phyloP scores from a whole-genome alignment of 495 filamentous ascomycete genomes.

The Podospora tetraspora region DNA sequence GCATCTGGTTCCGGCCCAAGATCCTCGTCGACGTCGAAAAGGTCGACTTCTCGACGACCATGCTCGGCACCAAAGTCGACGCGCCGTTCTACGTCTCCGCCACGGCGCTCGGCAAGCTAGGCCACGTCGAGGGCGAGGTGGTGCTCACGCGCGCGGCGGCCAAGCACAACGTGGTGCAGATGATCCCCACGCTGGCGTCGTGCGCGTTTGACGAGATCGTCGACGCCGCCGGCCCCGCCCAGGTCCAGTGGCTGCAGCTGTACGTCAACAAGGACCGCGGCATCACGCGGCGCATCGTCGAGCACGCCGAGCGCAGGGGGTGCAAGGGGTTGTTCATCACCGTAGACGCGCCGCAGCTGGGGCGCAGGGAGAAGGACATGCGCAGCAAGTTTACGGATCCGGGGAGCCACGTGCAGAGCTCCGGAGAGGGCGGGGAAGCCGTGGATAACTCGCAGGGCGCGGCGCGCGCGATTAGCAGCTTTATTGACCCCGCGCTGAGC shows the following conservation, averaged over 20 bases:
- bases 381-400: constrained; percentile 83
- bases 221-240: constrained; percentile 72
- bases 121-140: constrained; percentile 83
- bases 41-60: constrained; percentile 78
- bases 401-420: constrained; percentile 74
- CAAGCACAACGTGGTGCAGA: constrained; percentile 85
- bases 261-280: constrained; percentile 97
- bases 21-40: constrained; percentile 82
- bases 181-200: constrained; percentile 97
- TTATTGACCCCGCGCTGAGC: constrained; percentile 85
- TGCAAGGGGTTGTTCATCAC: constrained; percentile 98
- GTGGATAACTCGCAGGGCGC: constrained; percentile 88
- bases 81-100: constrained; percentile 92
- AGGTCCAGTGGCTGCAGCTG: constrained; percentile 94
- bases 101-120: constrained; percentile 87
- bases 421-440: constrained; percentile 39
- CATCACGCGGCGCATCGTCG: constrained; percentile 83
- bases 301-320: constrained; percentile 85
- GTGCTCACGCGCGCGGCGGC: constrained; percentile 77
- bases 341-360: constrained; percentile 93
- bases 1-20: constrained; percentile 92
- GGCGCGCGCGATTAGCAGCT: constrained; percentile 82
- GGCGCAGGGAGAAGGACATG: constrained; percentile 93
- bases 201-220: constrained; percentile 97
- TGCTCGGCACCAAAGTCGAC: constrained; percentile 78